These are phyloP conservation scores for Vigna trinervia DNA, from an alignment of 306 rosid genomes.

Conservation along the genomic window DNA sequence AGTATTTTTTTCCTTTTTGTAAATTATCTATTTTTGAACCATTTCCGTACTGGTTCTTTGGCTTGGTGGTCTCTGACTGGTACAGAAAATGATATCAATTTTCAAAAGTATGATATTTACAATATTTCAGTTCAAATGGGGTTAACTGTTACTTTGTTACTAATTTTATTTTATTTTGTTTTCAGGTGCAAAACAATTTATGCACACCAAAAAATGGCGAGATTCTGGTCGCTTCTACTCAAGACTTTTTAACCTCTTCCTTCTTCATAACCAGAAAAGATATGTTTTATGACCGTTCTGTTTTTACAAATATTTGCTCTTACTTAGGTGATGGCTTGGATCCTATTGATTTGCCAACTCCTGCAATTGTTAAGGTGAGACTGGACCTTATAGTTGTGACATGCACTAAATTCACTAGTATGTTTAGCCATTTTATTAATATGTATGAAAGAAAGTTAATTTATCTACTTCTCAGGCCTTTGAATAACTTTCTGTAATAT, in stretches of 20 bases:
- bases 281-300: constrained; percentile 92
- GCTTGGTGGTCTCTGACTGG: no score
- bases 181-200: constrained; percentile 92
- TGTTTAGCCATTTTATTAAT: background rate
- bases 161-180: constrained; percentile 36
- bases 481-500: background rate
- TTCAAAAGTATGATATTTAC: background rate
- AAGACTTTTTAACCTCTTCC: constrained; percentile 96
- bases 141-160: constrained; percentile 18
- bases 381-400: background rate
- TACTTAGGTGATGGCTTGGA: constrained; percentile 94
- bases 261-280: constrained; percentile 92
- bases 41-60: no score
- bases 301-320: constrained; percentile 85
- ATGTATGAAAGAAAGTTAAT: background rate
- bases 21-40: no score
- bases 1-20: no score
- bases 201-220: constrained; percentile 99
- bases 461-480: background rate
- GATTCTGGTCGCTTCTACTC: constrained; percentile 96
- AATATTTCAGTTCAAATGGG: background rate
- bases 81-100: no score
- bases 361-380: constrained; percentile 85
- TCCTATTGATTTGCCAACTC: constrained; percentile 86
- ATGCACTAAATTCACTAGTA: background rate